Percentiles rank a stretch among this genome's conserved stretches.
These are phyloP conservation scores for Odontarrhena argentea DNA, from an alignment of 345 rosid genomes.

Conservation along the genomic window DNA sequence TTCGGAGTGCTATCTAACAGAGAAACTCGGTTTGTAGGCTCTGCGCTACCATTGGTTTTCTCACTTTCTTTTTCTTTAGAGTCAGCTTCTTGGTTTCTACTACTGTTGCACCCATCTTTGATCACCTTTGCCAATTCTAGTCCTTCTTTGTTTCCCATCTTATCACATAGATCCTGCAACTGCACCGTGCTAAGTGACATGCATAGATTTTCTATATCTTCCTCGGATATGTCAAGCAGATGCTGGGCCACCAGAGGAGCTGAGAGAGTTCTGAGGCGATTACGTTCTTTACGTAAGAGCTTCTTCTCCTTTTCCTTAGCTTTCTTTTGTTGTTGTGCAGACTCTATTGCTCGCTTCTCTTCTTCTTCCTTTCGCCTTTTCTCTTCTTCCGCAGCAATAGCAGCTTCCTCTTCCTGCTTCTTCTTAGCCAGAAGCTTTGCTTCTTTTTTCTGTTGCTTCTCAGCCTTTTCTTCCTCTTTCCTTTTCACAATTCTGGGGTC, in stretches of 20 bases:
- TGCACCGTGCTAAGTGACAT: slow-evolving; percentile 68
- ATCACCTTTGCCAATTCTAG: slow-evolving; percentile 62
- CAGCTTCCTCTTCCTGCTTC: slow-evolving; percentile 89
- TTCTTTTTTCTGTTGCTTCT: slow-evolving; percentile 85
- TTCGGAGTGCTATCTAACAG: slow-evolving; percentile 49
- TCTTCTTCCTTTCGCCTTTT: slow-evolving; percentile 73
- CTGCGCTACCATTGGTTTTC: slow-evolving; percentile 49
- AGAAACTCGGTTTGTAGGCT: slow-evolving; percentile 42
- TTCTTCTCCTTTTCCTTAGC: slow-evolving; percentile 91
- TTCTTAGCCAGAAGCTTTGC: slow-evolving; percentile 82
- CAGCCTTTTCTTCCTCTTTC: slow-evolving; percentile 84
- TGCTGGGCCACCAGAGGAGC: slow-evolving; percentile 56
- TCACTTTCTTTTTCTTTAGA: slow-evolving; percentile 49
- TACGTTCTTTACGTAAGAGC: slow-evolving; percentile 83
- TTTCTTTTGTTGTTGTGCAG: slow-evolving; percentile 81
- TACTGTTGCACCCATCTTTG: slow-evolving; percentile 50
- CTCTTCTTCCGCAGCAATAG: slow-evolving; percentile 83
- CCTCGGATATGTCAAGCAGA: slow-evolving; percentile 62
- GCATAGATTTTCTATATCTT: slow-evolving; percentile 82
- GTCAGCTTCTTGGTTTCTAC: slow-evolving; percentile 41
- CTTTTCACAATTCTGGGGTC: slow-evolving; percentile 86
- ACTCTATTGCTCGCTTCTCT: slow-evolving; percentile 76
- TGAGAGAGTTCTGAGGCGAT: slow-evolving; percentile 80
- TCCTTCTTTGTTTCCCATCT: slow-evolving; percentile 67
- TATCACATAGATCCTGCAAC: slow-evolving; percentile 72